phyloP scores from a whole-genome alignment of 768 basidiomycete species.

The Leccinum barrowsii region DNA sequence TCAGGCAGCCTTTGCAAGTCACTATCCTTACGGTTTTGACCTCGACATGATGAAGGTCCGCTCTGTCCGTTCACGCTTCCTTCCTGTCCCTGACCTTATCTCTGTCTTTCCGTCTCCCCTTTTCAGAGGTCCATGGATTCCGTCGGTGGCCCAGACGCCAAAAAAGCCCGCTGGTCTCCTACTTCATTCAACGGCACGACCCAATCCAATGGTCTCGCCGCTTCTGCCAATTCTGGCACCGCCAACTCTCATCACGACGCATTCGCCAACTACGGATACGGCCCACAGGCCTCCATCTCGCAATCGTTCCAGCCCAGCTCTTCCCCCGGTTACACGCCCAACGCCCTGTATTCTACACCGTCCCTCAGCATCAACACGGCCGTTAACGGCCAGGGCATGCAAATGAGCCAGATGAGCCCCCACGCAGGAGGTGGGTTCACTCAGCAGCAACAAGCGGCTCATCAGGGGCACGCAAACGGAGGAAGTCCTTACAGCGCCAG shows the following conservation, averaged over 20 bases:
- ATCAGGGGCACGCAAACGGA: slow-evolving; percentile 43
- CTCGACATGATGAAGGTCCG: slow-evolving; percentile 91
- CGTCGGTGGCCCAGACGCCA: slow-evolving; percentile 76
- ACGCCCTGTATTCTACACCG: slow-evolving; percentile 70
- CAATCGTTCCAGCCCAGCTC: slow-evolving; percentile 49
- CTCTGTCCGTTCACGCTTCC: slow-evolving; percentile 1
- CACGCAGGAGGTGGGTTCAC: slow-evolving; percentile 55
- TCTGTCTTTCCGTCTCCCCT: neutral
- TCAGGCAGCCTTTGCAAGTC: slow-evolving; percentile 64
- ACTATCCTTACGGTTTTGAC: slow-evolving; percentile 76
- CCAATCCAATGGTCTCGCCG: slow-evolving; percentile 35
- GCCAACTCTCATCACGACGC: slow-evolving; percentile 53
- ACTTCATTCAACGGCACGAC: slow-evolving; percentile 42
- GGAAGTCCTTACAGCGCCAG: slow-evolving; percentile 51
- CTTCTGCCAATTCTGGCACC: slow-evolving; percentile 35
- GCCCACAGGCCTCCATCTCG: slow-evolving; percentile 63
- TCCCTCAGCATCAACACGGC: slow-evolving; percentile 64
- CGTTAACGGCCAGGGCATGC: slow-evolving; percentile 41
- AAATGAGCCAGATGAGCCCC: slow-evolving; percentile 65
- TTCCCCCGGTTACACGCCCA: slow-evolving; percentile 49
- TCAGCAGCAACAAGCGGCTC: slow-evolving; percentile 34
- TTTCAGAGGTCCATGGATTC: slow-evolving; percentile 81
- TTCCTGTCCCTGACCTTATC: slow-evolving; percentile 1
- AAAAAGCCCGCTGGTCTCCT: slow-evolving; percentile 90
- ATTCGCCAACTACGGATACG: slow-evolving; percentile 87